phyloP scores from a whole-genome alignment of 345 rosid species.

The Populus davidiana region DNA sequence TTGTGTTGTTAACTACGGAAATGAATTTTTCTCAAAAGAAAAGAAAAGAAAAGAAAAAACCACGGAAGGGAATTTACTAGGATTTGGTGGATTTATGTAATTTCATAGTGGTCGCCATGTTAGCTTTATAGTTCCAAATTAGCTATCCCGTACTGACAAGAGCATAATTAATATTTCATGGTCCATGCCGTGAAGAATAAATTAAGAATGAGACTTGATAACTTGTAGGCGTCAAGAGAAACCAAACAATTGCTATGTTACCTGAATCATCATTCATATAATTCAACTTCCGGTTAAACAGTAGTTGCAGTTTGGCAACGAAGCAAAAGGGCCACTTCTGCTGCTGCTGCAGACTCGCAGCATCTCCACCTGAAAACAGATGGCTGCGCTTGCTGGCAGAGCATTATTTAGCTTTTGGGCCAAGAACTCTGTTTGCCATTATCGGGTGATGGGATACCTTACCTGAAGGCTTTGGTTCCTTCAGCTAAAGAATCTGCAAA shows the following conservation, averaged over 20 bases:
- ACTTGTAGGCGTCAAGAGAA: neutral
- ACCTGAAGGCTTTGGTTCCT: neutral
- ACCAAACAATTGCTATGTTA: neutral
- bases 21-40: neutral
- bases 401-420: too few relatives aligned
- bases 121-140: neutral
- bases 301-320: neutral
- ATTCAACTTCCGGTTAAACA: neutral
- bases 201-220: neutral
- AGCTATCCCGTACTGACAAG: neutral
- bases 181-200: neutral
- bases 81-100: neutral
- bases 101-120: neutral
- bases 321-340: neutral
- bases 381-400: too few relatives aligned
- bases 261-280: neutral
- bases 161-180: neutral
- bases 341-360: neutral
- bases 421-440: too few relatives aligned
- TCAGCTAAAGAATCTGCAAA: neutral
- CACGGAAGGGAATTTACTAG: neutral
- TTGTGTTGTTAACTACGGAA: neutral
- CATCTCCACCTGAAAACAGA: neutral
- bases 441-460: neutral
- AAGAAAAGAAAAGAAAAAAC: too few relatives aligned